phyloP scores from a whole-genome alignment of 331 rosid genomes.

The Prunus yedoensis region DNA sequence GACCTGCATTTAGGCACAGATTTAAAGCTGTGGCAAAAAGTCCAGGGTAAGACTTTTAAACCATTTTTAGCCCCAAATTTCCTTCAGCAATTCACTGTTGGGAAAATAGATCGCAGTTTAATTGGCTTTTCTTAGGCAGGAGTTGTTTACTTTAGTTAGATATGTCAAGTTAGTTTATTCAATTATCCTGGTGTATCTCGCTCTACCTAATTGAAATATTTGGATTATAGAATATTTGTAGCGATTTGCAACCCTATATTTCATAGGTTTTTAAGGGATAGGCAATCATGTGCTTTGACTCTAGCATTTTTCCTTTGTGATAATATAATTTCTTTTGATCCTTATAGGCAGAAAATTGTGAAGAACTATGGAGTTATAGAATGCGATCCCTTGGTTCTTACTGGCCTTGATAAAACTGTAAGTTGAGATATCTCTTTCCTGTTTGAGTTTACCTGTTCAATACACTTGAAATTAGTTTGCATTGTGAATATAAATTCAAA shows the following conservation, averaged over 20 bases:
- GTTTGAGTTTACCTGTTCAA: slow-evolving; percentile 12
- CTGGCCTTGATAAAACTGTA: slow-evolving; percentile 76
- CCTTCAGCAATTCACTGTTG: slow-evolving; percentile 11
- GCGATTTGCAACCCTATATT: background rate
- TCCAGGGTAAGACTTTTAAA: slow-evolving; percentile 56
- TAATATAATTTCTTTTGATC: slow-evolving; percentile 28
- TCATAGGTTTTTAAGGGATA: slow-evolving; percentile 9
- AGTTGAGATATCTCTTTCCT: slow-evolving; percentile 25
- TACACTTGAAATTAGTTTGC: slow-evolving; percentile 19
- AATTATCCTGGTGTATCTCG: background rate
- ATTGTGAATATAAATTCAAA: background rate
- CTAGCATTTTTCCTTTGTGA: slow-evolving; percentile 6
- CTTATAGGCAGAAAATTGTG: slow-evolving; percentile 60
- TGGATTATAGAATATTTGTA: background rate
- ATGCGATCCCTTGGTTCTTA: slow-evolving; percentile 65
- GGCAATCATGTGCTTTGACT: slow-evolving; percentile 1
- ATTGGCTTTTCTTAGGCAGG: background rate
- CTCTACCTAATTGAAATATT: background rate
- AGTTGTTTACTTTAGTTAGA: background rate
- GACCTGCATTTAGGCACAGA: slow-evolving; percentile 81
- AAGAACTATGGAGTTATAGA: slow-evolving; percentile 79
- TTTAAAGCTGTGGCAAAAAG: slow-evolving; percentile 48
- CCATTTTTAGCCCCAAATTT: background rate
- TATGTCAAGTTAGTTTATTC: background rate
- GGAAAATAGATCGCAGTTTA: slow-evolving; percentile 1